Evolutionary conservation across 176 grass and related monocot species (phyloP).

Genomic region (Musa itinerans): DNA sequence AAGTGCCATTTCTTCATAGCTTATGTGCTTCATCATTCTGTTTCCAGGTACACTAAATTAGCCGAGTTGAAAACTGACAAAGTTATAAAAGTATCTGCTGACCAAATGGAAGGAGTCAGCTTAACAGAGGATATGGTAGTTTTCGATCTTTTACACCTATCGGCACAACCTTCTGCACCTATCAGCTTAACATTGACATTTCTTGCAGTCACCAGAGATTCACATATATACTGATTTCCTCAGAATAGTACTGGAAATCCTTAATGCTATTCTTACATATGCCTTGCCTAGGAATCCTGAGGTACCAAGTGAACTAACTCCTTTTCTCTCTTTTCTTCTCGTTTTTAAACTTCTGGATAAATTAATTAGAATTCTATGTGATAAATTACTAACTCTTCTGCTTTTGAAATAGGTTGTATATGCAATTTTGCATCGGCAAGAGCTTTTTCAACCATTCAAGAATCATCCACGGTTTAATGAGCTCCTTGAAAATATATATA

Average conservation of each 20-base stretch:
- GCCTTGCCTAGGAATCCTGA: conserved; percentile 95
- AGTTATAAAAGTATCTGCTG: conserved; percentile 42
- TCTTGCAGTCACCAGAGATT: conserved; percentile 93
- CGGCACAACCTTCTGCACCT: conserved; percentile 1
- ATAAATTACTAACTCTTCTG: conserved; percentile 19
- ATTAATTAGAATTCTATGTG: background rate
- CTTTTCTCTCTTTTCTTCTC: too few species aligned
- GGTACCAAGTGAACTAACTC: conserved; percentile 27
- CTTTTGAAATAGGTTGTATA: conserved; percentile 72
- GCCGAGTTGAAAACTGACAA: conserved; percentile 96
- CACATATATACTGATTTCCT: conserved; percentile 97
- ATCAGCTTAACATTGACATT: background rate
- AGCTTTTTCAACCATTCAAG: conserved; percentile 95
- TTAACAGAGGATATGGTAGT: conserved; percentile 88
- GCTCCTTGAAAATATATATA: conserved; percentile 97
- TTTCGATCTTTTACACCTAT: background rate
- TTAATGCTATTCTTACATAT: conserved; percentile 98
- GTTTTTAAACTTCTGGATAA: too few species aligned
- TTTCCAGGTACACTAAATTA: conserved; percentile 81
- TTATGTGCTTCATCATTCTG: background rate
- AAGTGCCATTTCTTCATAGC: background rate
- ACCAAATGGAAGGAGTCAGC: conserved; percentile 64
- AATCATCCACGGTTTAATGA: conserved; percentile 96
- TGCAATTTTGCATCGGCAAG: conserved; percentile 96
- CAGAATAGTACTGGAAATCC: conserved; percentile 93